These are phyloP conservation scores for Penicillium canescens DNA, from an alignment of 495 filamentous ascomycete species.

Conservation along the genomic window DNA sequence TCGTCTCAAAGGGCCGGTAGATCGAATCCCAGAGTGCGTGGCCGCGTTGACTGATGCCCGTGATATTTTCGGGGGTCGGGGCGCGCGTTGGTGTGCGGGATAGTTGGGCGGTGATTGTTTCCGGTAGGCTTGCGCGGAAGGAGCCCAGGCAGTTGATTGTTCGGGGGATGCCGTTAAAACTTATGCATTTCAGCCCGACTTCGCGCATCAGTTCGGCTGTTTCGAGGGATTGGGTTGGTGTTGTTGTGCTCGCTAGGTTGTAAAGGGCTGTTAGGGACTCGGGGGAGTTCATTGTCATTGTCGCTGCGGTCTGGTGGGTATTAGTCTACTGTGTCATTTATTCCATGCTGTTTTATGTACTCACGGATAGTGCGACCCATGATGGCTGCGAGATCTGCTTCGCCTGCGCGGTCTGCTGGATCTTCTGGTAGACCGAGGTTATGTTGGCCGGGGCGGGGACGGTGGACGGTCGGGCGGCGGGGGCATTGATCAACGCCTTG, in stretches of 20 bases:
- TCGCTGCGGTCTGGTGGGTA: slow-evolving; percentile 58
- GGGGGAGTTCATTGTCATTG: slow-evolving; percentile 75
- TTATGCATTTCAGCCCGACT: slow-evolving; percentile 78
- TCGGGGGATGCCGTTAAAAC: slow-evolving; percentile 80
- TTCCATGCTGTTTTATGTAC: slow-evolving; percentile 11
- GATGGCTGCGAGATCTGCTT: slow-evolving; percentile 58
- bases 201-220: slow-evolving; percentile 77
- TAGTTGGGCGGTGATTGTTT: slow-evolving; percentile 15
- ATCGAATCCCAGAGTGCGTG: slow-evolving; percentile 67
- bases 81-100: slow-evolving; percentile 22
- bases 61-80: slow-evolving; percentile 44
- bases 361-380: slow-evolving; percentile 66
- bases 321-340: slow-evolving; percentile 11
- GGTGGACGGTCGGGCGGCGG: slow-evolving; percentile 64
- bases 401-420: slow-evolving; percentile 53
- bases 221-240: slow-evolving; percentile 37
- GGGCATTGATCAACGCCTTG: slow-evolving; percentile 71
- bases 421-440: slow-evolving; percentile 56
- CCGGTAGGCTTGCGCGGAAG: slow-evolving; percentile 59
- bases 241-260: slow-evolving; percentile 44
- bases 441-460: slow-evolving; percentile 63
- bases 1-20: slow-evolving; percentile 68
- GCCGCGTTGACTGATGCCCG: slow-evolving; percentile 54
- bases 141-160: slow-evolving; percentile 75
- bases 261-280: slow-evolving; percentile 60